Evolutionary conservation across 225 moss, liverwort and hornwort genomes (phyloP), one percentile per base, ranked within the genome.

Genomic region (Polytrichum formosum): DNA sequence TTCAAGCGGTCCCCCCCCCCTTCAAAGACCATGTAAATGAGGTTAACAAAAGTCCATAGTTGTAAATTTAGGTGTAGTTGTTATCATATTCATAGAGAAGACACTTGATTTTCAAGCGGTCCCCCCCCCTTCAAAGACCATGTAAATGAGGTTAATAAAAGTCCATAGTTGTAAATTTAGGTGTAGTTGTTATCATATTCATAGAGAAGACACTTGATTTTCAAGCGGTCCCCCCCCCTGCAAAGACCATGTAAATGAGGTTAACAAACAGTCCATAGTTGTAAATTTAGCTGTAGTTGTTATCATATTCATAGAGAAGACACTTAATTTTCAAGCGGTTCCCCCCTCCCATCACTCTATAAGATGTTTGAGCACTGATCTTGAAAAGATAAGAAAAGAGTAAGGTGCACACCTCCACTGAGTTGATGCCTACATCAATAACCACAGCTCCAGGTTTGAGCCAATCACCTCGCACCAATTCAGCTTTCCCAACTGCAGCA

Each of bases 371-470:
- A 46, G 46, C 46, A 46, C 46, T 46, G 46, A 46, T 46, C 46
- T 46, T 46, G 46, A 67, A 35, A 67, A 55, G 6, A 68, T 25
- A 6, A 68, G 18, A 68, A 17, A 55, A n/a, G 55, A 25, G 25
- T 18, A 6, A 68, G 28, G 23, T 64, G 64, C 74, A 59, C 71
- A 86, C 93, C 76, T 96, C 93, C 20, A 96, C 84, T 69, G 89
- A 62, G 53, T 96, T 96, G 69, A 90, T 96, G 77, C 96, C 96
- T n/a, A 96, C 96, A 69, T 96, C 93, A 72, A 96, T 90, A 7
- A 96, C 89, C 64, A 87, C 89, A 31, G 91, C 91, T 71, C 96
- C 96, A 28, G 89, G 91, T 78, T 96, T 96, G 73, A 96, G 76
- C 96, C 96, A 96, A 74, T 86, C 75, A 18, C 93, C 80, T 72